Percentiles rank a stretch among this genome's conserved stretches.
These are phyloP conservation scores for Aspergillus brasiliensis DNA, from an alignment of 2,329 filamentous ascomycete species.

Conservation along the genomic window DNA sequence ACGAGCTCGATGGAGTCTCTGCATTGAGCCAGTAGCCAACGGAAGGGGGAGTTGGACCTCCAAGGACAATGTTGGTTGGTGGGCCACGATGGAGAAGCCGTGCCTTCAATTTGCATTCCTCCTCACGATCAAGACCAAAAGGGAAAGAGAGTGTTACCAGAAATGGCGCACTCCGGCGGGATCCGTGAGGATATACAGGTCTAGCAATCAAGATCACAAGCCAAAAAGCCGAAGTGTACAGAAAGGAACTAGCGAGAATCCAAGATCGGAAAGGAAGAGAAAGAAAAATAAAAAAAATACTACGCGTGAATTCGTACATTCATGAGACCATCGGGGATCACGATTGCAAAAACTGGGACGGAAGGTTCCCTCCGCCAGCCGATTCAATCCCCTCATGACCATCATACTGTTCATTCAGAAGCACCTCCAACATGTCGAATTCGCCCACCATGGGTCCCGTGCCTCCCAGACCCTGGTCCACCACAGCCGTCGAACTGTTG, in stretches of 20 bases:
- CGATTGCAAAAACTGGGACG: constrained; percentile 33
- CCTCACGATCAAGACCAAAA: neutral
- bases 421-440: constrained; percentile 52
- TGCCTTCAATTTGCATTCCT: neutral
- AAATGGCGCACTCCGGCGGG: constrained; percentile 1
- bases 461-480: constrained; percentile 59
- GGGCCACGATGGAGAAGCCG: neutral
- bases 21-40: too few relatives aligned
- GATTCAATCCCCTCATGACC: constrained; percentile 27
- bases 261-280: neutral
- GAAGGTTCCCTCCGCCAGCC: constrained; percentile 15
- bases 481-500: constrained; percentile 47
- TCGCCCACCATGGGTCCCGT: constrained; percentile 64
- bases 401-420: constrained; percentile 47
- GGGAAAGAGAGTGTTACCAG: neutral
- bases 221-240: too few relatives aligned
- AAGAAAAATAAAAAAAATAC: neutral
- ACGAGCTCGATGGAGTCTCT: too few relatives aligned
- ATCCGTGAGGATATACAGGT: neutral
- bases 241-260: neutral
- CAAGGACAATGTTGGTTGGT: neutral
- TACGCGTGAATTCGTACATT: neutral
- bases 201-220: neutral
- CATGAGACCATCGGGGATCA: constrained; percentile 2
- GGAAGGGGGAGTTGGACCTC: too few relatives aligned